These are phyloP conservation scores for Cavenderia fasciculata DNA, from an alignment of 78 protist genomes.

Conservation along the genomic window DNA sequence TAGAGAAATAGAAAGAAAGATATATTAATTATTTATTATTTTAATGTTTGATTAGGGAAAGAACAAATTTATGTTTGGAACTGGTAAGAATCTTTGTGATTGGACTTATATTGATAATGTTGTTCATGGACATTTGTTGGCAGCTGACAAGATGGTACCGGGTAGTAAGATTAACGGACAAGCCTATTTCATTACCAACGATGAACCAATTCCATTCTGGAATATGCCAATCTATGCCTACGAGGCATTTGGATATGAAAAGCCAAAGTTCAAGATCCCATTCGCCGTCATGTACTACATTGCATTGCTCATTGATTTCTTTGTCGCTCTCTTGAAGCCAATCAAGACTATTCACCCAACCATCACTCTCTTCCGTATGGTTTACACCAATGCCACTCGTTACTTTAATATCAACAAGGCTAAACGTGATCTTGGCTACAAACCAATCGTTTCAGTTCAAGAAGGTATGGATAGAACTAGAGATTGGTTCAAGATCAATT, in stretches of 20 bases:
- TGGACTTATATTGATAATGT: slow-evolving; percentile 83
- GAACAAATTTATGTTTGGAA: slow-evolving; percentile 71
- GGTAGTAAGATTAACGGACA: slow-evolving; percentile 17
- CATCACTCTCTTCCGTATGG: slow-evolving; percentile 53
- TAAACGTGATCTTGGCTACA: slow-evolving; percentile 52
- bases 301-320: slow-evolving; percentile 47
- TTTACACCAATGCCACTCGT: slow-evolving; percentile 65
- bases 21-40: too few species aligned
- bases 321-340: slow-evolving; percentile 10
- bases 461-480: slow-evolving; percentile 71
- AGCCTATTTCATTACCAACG: slow-evolving; percentile 73
- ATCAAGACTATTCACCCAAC: slow-evolving; percentile 53
- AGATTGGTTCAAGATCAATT: slow-evolving; percentile 52
- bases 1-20: not conserved
- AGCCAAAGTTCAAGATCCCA: slow-evolving; percentile 38
- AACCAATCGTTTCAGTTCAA: slow-evolving; percentile 57
- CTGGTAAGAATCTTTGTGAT: slow-evolving; percentile 56
- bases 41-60: too few species aligned
- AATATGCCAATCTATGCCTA: slow-evolving; percentile 51
- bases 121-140: slow-evolving; percentile 69
- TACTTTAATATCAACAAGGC: slow-evolving; percentile 66
- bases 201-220: slow-evolving; percentile 72
- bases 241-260: slow-evolving; percentile 67
- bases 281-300: slow-evolving; percentile 25
- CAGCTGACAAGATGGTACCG: slow-evolving; percentile 28